Base-by-base conservation (phyloP, 164 flowering plant genomes). In the Litsea cubeba region DNA sequence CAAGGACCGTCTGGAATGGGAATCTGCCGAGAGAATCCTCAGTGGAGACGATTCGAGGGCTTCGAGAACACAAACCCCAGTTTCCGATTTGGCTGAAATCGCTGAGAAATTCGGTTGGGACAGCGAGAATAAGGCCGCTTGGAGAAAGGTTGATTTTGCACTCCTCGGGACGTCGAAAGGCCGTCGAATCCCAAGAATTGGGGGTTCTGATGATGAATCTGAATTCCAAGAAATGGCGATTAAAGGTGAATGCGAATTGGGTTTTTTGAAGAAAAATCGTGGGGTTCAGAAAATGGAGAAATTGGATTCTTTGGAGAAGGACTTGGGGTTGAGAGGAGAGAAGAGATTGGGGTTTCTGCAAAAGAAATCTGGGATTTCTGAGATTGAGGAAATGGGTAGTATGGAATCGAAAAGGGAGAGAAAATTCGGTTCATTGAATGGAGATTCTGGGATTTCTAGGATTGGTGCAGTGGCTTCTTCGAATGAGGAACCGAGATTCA, bases 101-200 rank as follows among this genome's bases (percentile, higher is more conserved):
- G 85, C 90, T 26, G 83, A 89, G 79, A 82, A 91, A 67, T 91
- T 90, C 49, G 91, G 93, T 25, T 91, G 98, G 98, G 93, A 94
- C 71, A 82, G 83, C 46, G 90, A 86, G 2, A 88, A 93, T 75
- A 82, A 86, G 77, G 40, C 65, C 24, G 94, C 85, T 5, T 93
- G 98, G 98, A 81, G 84, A 50, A 80, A 67, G 76, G 75, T 91
- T 12, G 78, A 90, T 78, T 91, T 90, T 62, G 82, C 75, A 73
- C 87, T 94, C 22, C 75, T 94, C 12, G 98, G 98, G 24, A 90
- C 95, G 0, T 87, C 91, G 0, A 84, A 80, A n/a, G 88, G 92
- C 0, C 89, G 89, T 1, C 81, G 91, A 35, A 91, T 94, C 23
- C 98, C 96, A 0, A 82, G 93, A 65, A 40, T 68, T 62, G 62